Evolutionary conservation across 2,329 filamentous ascomycete species (phyloP), one percentile per base, ranked within the genome.

Genomic region (Beauveria bassiana): DNA sequence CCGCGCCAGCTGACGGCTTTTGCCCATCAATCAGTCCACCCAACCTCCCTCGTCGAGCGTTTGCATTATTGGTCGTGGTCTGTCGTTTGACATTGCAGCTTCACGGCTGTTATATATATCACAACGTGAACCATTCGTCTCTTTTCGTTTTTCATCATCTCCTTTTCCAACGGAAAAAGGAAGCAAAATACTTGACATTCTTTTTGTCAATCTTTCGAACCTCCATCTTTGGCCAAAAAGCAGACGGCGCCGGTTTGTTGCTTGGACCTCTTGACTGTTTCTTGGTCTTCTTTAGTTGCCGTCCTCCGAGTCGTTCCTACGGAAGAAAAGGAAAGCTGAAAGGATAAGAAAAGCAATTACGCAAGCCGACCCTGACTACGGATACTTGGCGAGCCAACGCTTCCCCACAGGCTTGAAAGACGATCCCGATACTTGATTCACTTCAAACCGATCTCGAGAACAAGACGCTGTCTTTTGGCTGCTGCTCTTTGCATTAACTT

Each of bases 11-110:
- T n/a, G 42, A 31, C 24, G 42, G 53, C 53, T 34, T 34, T 34
- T 56, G 51, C 38, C 38, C 38, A 43, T 18, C 22, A 12, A n/a
- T 22, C 49, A 52, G n/a, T n/a, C 53, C 42, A 57, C 16, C 49
- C 52, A 55, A 45, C 52, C 54, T 47, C 54, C 54, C 43, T 57
- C 42, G 42, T n/a, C 43, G 42, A 46, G 24, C 10, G 24, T 47
- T 28, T 57, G 54, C 54, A 57, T 57, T 57, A 57, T 46, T 57
- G 54, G 54, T n/a, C 26, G 54, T 57, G 54, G 54, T 47, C 3
- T 24, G 12, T 24, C 31, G 24, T 34, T 38, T 46, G 24, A 34
- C 26, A 18, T 18, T 49, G 16, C 47, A 16, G 40, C 52, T 20
- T 55, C 38, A 31, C 52, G 43, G 9, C 51, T 42, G 40, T 55